Percentiles rank a stretch among this genome's conserved stretches.
Conservation (phyloP, 768 basidiomycete species). For the Pisolithus orientalis region DNA sequence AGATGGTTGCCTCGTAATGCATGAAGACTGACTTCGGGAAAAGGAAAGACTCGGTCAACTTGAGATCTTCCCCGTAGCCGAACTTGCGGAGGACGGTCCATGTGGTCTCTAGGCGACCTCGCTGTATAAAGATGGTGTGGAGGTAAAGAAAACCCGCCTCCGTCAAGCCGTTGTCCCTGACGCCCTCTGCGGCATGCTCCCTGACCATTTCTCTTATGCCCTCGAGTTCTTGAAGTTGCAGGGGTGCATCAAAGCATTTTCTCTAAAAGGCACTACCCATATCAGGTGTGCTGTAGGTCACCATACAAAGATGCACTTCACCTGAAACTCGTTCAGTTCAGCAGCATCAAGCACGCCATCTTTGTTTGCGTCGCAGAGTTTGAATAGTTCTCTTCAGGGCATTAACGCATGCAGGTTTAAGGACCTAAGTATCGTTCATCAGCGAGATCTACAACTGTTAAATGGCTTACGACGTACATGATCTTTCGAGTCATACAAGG, state of each 20-base stretch:
- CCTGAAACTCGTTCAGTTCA: conserved; percentile 97
- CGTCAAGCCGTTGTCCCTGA: conserved; percentile 77
- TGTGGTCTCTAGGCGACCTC: conserved; percentile 91
- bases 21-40: conserved; percentile 67
- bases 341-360: conserved; percentile 85
- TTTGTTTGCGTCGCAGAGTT: conserved; percentile 91
- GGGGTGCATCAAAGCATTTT: conserved; percentile 91
- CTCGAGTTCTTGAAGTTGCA: conserved; percentile 90
- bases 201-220: conserved; percentile 93
- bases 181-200: conserved; percentile 67
- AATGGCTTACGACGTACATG: conserved; percentile 53
- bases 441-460: conserved; percentile 6
- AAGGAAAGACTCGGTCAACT: conserved; percentile 82
- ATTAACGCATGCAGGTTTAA: conserved; percentile 87
- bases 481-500: conserved; percentile 92
- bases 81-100: conserved; percentile 96
- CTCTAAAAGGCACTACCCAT: conserved; percentile 39
- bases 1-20: conserved; percentile 3
- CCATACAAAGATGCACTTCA: conserved; percentile 21
- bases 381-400: conserved; percentile 93
- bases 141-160: conserved; percentile 92
- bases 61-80: conserved; percentile 93
- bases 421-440: conserved; percentile 43
- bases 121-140: conserved; percentile 95
- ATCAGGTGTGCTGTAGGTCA: background rate